Base-by-base conservation (phyloP, 129 eudicot species). In the Smallanthus sonchifolius region DNA sequence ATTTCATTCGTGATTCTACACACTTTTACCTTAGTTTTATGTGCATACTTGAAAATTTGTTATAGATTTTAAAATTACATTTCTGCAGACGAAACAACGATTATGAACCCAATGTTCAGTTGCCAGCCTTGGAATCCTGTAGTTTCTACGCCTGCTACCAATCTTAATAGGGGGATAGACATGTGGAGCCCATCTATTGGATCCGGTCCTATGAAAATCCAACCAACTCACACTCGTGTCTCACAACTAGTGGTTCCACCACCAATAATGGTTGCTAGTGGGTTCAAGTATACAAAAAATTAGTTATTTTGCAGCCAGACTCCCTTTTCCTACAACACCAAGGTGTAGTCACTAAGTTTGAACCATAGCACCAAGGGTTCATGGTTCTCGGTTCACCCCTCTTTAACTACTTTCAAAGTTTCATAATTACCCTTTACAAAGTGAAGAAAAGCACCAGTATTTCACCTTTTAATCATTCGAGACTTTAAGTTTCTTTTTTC, bases 91-190 rank as follows among this genome's bases (percentile, higher is more conserved):
- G 86, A 78, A 86, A 79, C 57, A 80, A 68, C 69, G 62, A 67
- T 49, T 72, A 67, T 24, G 78, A 63, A 7, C 48, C 84, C 37
- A 85, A 77, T 79, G 35, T 75, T 74, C 89, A 84, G 67, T 75
- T 79, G 38, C 71, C 88, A 7, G 89, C 85, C 92, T 11, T 92
- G 97, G 42, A 88, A 86, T 78, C 84, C 90, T 10, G 87, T 84
- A 24, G 90, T 76, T 35, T 77, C 91, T 77, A 57, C 81, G 57
- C 85, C 96, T 68, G 84, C 89, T 30, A 78, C 97, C 44, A 85
- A 85, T 56, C 83, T 92, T 66, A 92, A 92, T 81, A 92, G 87
- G 49, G 97, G 97, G 60, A 92, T 92, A 91, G 97, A 87, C 81
- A 57, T 87, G 70, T 92, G 97, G 97, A 87, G 85, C 78, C 82